Evolutionary conservation across 306 rosid genomes (phyloP), one percentile per base, ranked within the genome.

Genomic region (Ormosia semicastrata): DNA sequence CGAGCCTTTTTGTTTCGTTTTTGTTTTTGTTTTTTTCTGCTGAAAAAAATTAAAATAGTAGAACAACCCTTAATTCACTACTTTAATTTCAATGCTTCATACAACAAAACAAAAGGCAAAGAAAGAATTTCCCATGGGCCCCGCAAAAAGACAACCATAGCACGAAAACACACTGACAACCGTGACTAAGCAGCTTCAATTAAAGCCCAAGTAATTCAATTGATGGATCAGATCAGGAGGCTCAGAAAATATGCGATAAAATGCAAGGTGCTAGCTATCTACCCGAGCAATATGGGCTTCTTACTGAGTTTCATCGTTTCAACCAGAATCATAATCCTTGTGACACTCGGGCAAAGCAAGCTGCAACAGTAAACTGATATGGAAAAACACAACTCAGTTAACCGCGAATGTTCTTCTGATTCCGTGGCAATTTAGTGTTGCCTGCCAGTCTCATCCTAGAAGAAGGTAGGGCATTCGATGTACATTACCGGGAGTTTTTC

Each of bases 41-140:
- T 6, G 46, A 60, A 24, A 47, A 52, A 58, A 54, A 24, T 29
- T 3, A 0, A 29, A 59, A 33, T 11, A 77, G 66, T 2, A 67
- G 39, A 66, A 2, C 18, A 46, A 62, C 44, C 66, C 52, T 29
- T 41, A 39, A 52, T 10, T 58, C 13, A 4, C 41, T 47, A 33
- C 40, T 56, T 54, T 60, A 8, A 65, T 64, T 57, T 81, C 40
- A 52, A 54, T 73, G 80, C 64, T 81, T 59, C 54, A 4, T 11
- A 29, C 56, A 8, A 15, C 14, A 4, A 63, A 53, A 4, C 39
- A 49, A 13, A 64, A 71, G 70, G 49, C 50, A 3, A 8, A 24
- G 24, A 17, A 34, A n/a, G 32, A 46, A 7, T 39, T 29, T 59
- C 14, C 15, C 15, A 13, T 0, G 46, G 77, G 65, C 57, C 66